These are phyloP conservation scores for Vigna nakashimae DNA, from an alignment of 306 rosid species.

Conservation along the genomic window DNA sequence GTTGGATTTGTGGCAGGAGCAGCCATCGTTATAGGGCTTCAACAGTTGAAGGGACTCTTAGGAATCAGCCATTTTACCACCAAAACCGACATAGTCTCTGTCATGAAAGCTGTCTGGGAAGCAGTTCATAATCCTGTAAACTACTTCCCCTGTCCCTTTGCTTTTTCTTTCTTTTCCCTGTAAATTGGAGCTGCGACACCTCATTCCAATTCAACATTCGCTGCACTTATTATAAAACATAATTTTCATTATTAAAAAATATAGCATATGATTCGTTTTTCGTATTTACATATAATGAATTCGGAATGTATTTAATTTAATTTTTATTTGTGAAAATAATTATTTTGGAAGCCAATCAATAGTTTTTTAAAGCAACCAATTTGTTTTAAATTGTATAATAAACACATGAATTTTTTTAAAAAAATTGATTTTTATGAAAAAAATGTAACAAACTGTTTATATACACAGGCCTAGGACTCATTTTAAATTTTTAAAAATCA, in stretches of 20 bases:
- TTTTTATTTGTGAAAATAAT: neutral
- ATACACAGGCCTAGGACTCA: no score
- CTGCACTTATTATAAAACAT: neutral
- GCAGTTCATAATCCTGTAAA: constrained; percentile 60
- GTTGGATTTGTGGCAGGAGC: constrained; percentile 83
- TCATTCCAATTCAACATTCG: neutral
- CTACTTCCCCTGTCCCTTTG: constrained; percentile 8
- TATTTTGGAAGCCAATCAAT: no score
- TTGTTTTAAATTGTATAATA: no score
- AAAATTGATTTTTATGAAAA: no score
- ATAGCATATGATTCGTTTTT: neutral
- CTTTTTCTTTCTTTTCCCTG: constrained; percentile 24
- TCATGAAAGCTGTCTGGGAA: constrained; percentile 57
- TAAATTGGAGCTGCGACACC: neutral
- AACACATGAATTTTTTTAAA: no score
- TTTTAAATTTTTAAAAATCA: neutral
- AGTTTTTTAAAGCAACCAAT: neutral
- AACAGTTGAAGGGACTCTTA: constrained; percentile 76
- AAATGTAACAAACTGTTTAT: no score
- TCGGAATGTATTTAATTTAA: neutral
- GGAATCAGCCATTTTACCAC: constrained; percentile 70
- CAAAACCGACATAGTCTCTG: constrained; percentile 75
- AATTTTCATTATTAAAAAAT: neutral
- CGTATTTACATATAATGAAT: neutral
- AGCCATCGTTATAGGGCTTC: constrained; percentile 82